Percentiles rank a stretch among this genome's conserved stretches.
phyloP scores from a whole-genome alignment of 2,329 filamentous ascomycete species.

The Fusarium oligoseptatum region DNA sequence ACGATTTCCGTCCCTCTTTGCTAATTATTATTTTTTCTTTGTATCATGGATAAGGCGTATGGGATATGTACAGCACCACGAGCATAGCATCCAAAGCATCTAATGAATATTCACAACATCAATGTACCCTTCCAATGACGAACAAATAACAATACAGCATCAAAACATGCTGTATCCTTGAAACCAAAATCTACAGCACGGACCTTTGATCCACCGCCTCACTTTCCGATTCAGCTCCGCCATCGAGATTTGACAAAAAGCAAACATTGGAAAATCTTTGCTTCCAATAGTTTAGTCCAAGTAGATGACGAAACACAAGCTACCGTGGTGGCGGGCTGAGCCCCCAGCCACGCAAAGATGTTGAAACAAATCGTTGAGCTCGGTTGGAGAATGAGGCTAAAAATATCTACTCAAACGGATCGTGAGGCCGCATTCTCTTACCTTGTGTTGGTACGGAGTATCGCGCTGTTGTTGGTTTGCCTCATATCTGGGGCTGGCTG shows the following conservation, averaged over 20 bases:
- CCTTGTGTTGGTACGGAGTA: too few species aligned
- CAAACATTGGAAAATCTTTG: constrained; percentile 2
- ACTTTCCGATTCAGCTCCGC: constrained; percentile 5
- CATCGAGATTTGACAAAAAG: constrained; percentile 1
- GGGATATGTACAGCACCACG: not conserved
- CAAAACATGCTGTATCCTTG: not conserved
- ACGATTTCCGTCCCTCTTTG: constrained; percentile 9
- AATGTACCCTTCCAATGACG: not conserved
- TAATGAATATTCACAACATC: not conserved
- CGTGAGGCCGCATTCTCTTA: not conserved
- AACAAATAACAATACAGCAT: not conserved
- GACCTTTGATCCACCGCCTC: not conserved
- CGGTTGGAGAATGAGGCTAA: not conserved
- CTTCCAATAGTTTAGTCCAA: not conserved
- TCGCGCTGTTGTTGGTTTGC: not conserved
- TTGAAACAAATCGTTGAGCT: not conserved
- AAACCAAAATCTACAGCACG: not conserved
- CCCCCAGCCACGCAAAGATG: not conserved
- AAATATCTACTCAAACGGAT: not conserved
- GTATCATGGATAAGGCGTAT: not conserved
- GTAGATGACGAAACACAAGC: not conserved
- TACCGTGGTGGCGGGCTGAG: not conserved
- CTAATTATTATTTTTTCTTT: constrained; percentile 16
- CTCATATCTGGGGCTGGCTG: not conserved
- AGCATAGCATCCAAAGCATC: not conserved